Percentiles rank a stretch among this genome's conserved stretches.
Conservation (phyloP, 306 rosid species). For the Pterocarpus santalinus region DNA sequence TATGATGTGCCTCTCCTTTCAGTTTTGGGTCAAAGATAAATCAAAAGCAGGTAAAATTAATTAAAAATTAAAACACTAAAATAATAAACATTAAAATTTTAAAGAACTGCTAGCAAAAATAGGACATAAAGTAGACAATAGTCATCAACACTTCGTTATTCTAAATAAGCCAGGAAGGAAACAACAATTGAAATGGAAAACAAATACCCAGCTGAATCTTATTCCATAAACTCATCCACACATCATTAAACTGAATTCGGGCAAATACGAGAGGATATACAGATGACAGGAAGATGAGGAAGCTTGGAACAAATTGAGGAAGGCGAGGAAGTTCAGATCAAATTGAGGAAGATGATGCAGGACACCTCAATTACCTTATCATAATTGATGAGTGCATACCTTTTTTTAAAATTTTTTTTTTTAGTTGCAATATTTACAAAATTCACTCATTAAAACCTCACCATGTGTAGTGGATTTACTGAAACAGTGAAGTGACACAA, state of each 20-base stretch:
- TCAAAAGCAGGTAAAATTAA: conserved; percentile 13
- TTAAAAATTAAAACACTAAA: background rate
- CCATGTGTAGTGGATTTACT: background rate
- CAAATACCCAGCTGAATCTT: conserved; percentile 10
- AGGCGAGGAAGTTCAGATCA: background rate
- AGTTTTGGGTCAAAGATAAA: conserved; percentile 7
- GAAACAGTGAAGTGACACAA: background rate
- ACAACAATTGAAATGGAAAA: background rate
- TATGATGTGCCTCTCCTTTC: conserved; percentile 31
- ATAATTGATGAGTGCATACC: background rate
- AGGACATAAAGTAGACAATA: conserved; percentile 1
- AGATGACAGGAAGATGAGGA: conserved; percentile 11
- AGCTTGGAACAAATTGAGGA: conserved; percentile 1
- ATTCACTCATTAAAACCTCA: background rate
- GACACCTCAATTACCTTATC: conserved; percentile 22
- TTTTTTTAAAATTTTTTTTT: conserved; percentile 1
- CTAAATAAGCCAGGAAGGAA: background rate
- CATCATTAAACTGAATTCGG: conserved; percentile 30
- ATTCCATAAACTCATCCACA: conserved; percentile 37
- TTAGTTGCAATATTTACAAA: conserved; percentile 4
- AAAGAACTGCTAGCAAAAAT: background rate
- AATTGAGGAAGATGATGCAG: background rate
- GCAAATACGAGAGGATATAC: conserved; percentile 13
- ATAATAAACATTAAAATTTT: background rate
- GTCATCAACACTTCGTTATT: background rate